Conservation (phyloP, 2,329 filamentous ascomycete genomes). For the Harringtonia aguacate region DNA sequence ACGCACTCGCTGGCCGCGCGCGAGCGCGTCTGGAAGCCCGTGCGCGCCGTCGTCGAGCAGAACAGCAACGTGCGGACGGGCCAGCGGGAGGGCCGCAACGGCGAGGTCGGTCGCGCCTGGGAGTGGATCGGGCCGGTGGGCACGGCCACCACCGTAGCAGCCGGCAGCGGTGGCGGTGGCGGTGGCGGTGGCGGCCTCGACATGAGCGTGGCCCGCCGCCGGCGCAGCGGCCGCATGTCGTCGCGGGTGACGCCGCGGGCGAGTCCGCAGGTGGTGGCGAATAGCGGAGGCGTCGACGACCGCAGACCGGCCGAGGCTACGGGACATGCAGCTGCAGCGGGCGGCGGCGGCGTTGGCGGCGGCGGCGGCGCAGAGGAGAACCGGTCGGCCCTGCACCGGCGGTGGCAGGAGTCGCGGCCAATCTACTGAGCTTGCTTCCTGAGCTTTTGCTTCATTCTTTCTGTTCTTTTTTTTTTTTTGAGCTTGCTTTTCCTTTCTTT, state of each 20-base stretch:
- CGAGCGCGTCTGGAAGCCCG: slow-evolving; percentile 74
- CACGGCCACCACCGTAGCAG: slow-evolving; percentile 26
- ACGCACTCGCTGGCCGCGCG: slow-evolving; percentile 68
- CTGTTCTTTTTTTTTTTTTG: background rate
- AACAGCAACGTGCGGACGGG: slow-evolving; percentile 82
- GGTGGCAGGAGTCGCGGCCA: slow-evolving; percentile 27
- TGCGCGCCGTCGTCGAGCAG: slow-evolving; percentile 76
- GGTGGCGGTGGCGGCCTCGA: background rate
- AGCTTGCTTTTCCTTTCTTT: background rate
- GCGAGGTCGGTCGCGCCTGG: slow-evolving; percentile 57
- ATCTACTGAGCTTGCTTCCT: slow-evolving; percentile 22
- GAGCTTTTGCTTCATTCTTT: slow-evolving; percentile 1
- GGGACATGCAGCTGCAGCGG: too few species aligned
- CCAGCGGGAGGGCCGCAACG: slow-evolving; percentile 56
- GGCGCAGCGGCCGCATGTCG: slow-evolving; percentile 42
- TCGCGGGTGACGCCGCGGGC: slow-evolving; percentile 27
- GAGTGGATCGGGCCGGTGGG: slow-evolving; percentile 56
- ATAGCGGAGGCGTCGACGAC: too few species aligned
- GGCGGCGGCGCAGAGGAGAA: slow-evolving; percentile 23
- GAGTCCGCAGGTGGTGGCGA: background rate
- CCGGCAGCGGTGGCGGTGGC: slow-evolving; percentile 16
- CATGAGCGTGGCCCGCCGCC: slow-evolving; percentile 22
- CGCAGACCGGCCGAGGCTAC: too few species aligned
- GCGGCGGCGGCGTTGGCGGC: too few species aligned
- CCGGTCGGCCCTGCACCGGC: slow-evolving; percentile 19